Evolutionary conservation across 2,329 filamentous ascomycete genomes (phyloP).

Genomic region (Fusarium tuaranense): DNA sequence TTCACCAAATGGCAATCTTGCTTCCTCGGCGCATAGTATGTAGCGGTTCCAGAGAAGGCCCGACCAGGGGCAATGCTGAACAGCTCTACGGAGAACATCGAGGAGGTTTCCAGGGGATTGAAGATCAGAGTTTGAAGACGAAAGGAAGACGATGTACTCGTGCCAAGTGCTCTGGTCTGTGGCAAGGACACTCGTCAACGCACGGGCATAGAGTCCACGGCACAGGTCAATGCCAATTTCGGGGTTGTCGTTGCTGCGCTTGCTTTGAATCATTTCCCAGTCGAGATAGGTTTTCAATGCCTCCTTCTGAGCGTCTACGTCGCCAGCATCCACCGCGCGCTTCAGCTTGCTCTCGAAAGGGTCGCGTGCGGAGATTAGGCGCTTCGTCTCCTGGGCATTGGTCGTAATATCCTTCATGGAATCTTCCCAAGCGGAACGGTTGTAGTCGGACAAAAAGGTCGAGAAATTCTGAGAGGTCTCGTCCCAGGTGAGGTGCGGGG

Average conservation of each 20-base stretch:
- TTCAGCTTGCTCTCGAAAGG: conserved; percentile 75
- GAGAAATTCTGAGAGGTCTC: conserved; percentile 81
- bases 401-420: conserved; percentile 77
- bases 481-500: conserved; percentile 81
- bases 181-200: conserved; percentile 76
- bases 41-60: conserved; percentile 92
- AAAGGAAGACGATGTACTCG: conserved; percentile 83
- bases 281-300: conserved; percentile 78
- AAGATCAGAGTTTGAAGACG: conserved; percentile 56
- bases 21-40: conserved; percentile 85
- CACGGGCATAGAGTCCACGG: conserved; percentile 81
- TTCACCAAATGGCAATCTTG: conserved; percentile 79
- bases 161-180: conserved; percentile 83
- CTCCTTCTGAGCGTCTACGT: conserved; percentile 65
- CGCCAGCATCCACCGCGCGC: conserved; percentile 66
- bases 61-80: conserved; percentile 92
- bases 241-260: conserved; percentile 60
- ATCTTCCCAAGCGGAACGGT: conserved; percentile 76
- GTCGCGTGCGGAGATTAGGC: conserved; percentile 72
- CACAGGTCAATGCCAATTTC: conserved; percentile 63
- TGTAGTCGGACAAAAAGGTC: conserved; percentile 78
- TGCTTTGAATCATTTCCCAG: conserved; percentile 80
- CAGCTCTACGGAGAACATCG: conserved; percentile 82
- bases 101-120: conserved; percentile 63
- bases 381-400: conserved; percentile 72